Evolutionary conservation across 176 grass and related monocot genomes (phyloP).

Genomic region (Juncus inflexus): DNA sequence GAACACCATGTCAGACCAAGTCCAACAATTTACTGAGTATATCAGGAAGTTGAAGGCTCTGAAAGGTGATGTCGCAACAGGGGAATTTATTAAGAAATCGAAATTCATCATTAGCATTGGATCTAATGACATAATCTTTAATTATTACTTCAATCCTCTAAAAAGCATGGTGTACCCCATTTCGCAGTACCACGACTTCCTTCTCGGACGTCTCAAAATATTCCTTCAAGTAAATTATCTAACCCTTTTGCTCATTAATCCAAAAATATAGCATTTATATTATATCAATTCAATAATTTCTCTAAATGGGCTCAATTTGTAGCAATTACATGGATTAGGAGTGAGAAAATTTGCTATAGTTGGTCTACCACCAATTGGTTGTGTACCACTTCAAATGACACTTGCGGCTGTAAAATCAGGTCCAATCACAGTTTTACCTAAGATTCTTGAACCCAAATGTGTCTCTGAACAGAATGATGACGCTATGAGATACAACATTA

Average conservation of each 20-base stretch:
- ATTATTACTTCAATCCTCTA: constrained; percentile 30
- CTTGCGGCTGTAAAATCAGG: background rate
- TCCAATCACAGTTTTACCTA: constrained; percentile 1
- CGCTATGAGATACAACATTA: constrained; percentile 2
- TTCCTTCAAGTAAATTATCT: constrained; percentile 34
- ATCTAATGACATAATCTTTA: constrained; percentile 58
- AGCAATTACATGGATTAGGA: constrained; percentile 19
- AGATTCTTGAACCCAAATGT: background rate
- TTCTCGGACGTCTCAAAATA: constrained; percentile 1
- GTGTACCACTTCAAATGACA: constrained; percentile 13
- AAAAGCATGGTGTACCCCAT: constrained; percentile 19
- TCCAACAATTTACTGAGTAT: constrained; percentile 37
- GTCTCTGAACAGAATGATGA: constrained; percentile 7
- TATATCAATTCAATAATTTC: background rate
- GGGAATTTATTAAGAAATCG: constrained; percentile 32
- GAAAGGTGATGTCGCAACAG: constrained; percentile 19
- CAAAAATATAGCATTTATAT: background rate
- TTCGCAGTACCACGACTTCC: constrained; percentile 28
- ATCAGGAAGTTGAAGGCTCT: constrained; percentile 25
- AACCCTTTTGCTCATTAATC: background rate
- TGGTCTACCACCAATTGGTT: constrained; percentile 12
- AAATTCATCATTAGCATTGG: constrained; percentile 45
- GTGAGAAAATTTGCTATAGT: constrained; percentile 13
- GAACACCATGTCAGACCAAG: constrained; percentile 36
- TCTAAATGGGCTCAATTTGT: background rate